Percentiles rank a stretch among this genome's conserved stretches.
Conservation (phyloP, 257 asterid genomes). For the Plantago major region DNA sequence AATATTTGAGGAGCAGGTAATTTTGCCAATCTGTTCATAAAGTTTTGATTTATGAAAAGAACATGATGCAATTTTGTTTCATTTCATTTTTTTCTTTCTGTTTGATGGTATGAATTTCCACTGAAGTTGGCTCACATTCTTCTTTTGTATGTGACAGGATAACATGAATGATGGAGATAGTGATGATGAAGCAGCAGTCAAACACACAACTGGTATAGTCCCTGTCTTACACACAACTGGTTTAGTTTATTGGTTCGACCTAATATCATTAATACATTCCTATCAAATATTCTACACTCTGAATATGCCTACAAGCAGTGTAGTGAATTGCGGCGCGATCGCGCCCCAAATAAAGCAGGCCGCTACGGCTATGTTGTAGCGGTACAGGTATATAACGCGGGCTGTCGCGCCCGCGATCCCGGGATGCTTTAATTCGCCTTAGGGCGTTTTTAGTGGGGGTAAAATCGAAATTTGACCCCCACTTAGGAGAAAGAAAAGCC, state of each 20-base stretch:
- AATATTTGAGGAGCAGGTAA: constrained; percentile 91
- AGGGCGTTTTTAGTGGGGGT: too few species aligned
- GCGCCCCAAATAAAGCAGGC: too few species aligned
- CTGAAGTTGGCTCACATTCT: constrained; percentile 11
- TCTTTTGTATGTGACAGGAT: constrained; percentile 52
- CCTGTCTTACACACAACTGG: constrained; percentile 12
- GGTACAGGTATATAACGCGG: too few species aligned
- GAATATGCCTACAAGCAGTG: not conserved
- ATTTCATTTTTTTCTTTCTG: not conserved
- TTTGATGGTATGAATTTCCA: not conserved
- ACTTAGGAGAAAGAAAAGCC: too few species aligned
- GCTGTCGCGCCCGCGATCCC: too few species aligned
- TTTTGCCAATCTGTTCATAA: constrained; percentile 15
- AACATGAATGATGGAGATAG: constrained; percentile 70
- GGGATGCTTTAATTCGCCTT: too few species aligned
- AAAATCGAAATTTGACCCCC: too few species aligned
- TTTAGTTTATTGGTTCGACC: constrained; percentile 2
- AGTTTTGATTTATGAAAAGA: constrained; percentile 3
- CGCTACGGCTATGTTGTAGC: too few species aligned
- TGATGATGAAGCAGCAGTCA: constrained; percentile 59
- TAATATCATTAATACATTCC: not conserved
- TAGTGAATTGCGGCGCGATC: too few species aligned
- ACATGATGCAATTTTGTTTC: constrained; percentile 6
- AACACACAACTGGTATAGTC: constrained; percentile 42
- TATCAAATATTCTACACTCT: not conserved